Conservation (phyloP, 2,329 filamentous ascomycete species). For the Sporothrix brasiliensis region DNA sequence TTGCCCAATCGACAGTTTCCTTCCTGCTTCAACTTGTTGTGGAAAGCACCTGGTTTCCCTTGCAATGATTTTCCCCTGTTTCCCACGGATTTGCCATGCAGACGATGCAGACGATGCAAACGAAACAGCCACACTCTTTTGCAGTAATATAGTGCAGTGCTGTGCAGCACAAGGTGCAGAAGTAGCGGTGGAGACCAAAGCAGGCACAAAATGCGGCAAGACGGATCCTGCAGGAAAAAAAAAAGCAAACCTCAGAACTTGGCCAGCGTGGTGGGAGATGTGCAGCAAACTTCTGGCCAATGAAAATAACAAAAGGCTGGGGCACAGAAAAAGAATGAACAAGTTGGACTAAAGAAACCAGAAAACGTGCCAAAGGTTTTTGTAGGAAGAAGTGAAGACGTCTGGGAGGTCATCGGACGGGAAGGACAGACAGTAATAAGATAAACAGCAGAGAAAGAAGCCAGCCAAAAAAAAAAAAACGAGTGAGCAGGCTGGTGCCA, state of each 20-base stretch:
- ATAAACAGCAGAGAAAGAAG: not conserved
- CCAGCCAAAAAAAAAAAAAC: not conserved
- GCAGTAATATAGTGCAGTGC: slow-evolving; percentile 25
- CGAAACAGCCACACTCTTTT: slow-evolving; percentile 14
- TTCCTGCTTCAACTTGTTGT: not conserved
- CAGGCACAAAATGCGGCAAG: slow-evolving; percentile 17
- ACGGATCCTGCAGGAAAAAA: slow-evolving; percentile 20
- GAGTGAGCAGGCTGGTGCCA: not conserved
- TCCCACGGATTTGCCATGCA: slow-evolving; percentile 1
- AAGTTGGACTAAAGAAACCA: not conserved
- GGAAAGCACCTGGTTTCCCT: slow-evolving; percentile 2
- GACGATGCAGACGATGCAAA: slow-evolving; percentile 19
- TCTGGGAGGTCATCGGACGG: not conserved
- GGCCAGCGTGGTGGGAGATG: slow-evolving; percentile 5
- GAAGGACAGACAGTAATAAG: slow-evolving; percentile 14
- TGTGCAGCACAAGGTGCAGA: slow-evolving; percentile 23
- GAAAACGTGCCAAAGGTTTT: not conserved
- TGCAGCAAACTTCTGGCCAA: slow-evolving; percentile 24
- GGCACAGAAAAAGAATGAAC: not conserved
- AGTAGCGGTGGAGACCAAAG: slow-evolving; percentile 27
- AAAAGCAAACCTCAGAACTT: not conserved
- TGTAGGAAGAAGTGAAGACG: not conserved
- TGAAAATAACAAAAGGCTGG: not conserved
- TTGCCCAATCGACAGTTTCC: slow-evolving; percentile 2
- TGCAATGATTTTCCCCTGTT: slow-evolving; percentile 18